A percentile compares a stretch with the other conserved stretches of the same genome.
Conservation (phyloP, 495 filamentous ascomycete genomes). For the Hypomontagnella monticulosa region DNA sequence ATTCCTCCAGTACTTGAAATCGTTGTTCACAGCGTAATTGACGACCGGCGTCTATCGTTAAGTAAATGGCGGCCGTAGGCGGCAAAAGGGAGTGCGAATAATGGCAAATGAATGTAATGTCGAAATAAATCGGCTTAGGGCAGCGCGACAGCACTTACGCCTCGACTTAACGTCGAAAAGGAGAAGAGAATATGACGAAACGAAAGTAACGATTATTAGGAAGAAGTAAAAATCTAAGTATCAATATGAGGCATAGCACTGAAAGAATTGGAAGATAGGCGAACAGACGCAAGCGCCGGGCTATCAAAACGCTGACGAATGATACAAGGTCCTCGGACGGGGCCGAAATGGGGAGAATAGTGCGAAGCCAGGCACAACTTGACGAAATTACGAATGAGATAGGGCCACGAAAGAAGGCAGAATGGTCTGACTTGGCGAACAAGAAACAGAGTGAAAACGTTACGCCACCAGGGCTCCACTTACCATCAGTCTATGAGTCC, state of each 20-base stretch:
- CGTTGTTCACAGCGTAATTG: conserved; percentile 38
- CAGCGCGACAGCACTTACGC: conserved; percentile 44
- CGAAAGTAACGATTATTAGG: conserved; percentile 55
- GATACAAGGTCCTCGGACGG: conserved; percentile 18
- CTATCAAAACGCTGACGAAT: conserved; percentile 17
- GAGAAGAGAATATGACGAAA: conserved; percentile 45
- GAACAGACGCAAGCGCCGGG: conserved; percentile 37
- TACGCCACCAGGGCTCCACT: conserved; percentile 23
- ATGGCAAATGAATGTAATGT: conserved; percentile 48
- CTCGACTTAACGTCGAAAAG: conserved; percentile 36
- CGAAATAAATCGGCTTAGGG: conserved; percentile 43
- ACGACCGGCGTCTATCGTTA: conserved; percentile 60
- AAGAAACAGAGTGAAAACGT: conserved; percentile 39
- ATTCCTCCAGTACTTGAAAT: conserved; percentile 31
- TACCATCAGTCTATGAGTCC: conserved; percentile 7
- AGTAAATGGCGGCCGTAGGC: conserved; percentile 25
- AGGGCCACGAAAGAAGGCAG: conserved; percentile 19
- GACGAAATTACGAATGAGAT: conserved; percentile 22
- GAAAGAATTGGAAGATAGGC: conserved; percentile 25
- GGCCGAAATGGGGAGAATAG: conserved; percentile 31
- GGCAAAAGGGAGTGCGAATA: conserved; percentile 34
- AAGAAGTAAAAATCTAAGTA: conserved; percentile 43
- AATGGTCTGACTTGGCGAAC: conserved; percentile 34
- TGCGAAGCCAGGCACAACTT: conserved; percentile 22
- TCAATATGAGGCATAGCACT: conserved; percentile 42